A percentile compares a stretch with the other conserved stretches of the same genome.
Evolutionary conservation across 768 basidiomycete genomes (phyloP).

Genomic region (Calocera cornea): DNA sequence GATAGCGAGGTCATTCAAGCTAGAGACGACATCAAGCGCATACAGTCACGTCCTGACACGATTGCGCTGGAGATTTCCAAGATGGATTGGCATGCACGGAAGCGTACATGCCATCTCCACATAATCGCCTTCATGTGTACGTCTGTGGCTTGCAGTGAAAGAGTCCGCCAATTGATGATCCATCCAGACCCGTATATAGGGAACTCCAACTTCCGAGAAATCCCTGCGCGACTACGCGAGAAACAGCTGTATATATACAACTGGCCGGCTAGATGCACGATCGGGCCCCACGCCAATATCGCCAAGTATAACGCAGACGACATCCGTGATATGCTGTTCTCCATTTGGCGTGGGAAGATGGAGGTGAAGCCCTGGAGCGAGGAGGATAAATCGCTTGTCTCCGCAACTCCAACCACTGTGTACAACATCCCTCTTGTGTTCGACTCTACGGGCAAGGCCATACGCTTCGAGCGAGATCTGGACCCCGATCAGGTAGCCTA

Average conservation of each 20-base stretch:
- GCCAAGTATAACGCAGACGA: neutral
- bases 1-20: neutral
- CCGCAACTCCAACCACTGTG: neutral
- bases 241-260: neutral
- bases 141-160: neutral
- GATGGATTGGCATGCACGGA: slow-evolving; percentile 37
- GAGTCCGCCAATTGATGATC: neutral
- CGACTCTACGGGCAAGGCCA: neutral
- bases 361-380: neutral
- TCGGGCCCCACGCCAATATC: neutral
- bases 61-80: slow-evolving; percentile 19
- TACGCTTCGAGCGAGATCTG: neutral
- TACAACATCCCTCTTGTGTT: neutral
- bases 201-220: neutral
- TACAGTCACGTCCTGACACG: neutral
- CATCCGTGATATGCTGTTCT: neutral
- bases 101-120: slow-evolving; percentile 1
- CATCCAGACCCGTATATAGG: neutral
- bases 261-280: neutral
- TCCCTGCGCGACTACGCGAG: neutral
- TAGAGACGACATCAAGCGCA: neutral
- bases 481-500: neutral
- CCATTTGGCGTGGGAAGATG: neutral
- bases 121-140: neutral
- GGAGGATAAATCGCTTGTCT: neutral